Base-by-base conservation (phyloP, 2,329 filamentous ascomycete genomes). In the Ascochyta koolunga region DNA sequence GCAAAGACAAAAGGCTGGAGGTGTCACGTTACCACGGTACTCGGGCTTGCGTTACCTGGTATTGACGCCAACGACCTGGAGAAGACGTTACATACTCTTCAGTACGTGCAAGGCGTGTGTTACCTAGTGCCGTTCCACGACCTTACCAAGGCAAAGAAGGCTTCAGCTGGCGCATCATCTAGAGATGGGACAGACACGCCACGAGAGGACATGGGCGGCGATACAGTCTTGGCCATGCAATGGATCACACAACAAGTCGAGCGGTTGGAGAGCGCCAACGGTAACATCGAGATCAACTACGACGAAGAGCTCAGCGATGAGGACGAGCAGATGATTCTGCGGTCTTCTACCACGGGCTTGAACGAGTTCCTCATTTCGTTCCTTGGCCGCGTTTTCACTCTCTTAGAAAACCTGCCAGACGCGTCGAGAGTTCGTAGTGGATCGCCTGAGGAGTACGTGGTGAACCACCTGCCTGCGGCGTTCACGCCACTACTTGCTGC, bases 51-150 rank as follows among this genome's bases (percentile, higher is more conserved):
- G 4, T 80, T 99, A 27, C 96, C 96, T 0, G 96, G 95, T 19
- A 96, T 99, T 54, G 96, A 99, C 76, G 93, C 96, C 60, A 99
- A 99, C 71, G 95, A 99, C 76, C 79, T 99, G 22, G 93, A 95
- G 71, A 99, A 99, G 81, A 98, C 95, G 0, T 85, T 96, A 65
- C 91, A 96, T 74, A 96, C 95, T 0, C 81, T 99, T 53, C 91
- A 93, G 62, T 97, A 97, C 72, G 95, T 99, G 52, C 93, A 98
- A 75, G 90, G 91, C 53, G 91, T 98, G 11, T 93, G 92, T 55
- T 98, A 97, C 78, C 96, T 93, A 67, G 96, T 99, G 46, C 96
- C 95, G 0, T 90, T 99, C 69, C 86, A 90, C 53, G 89, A 96
- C 56, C 79, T 99, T 44, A 88, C 89, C 7, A 83, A 86, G 68